Conservation (phyloP, 169 alveolate species). For the Plasmodium cynomolgi region DNA sequence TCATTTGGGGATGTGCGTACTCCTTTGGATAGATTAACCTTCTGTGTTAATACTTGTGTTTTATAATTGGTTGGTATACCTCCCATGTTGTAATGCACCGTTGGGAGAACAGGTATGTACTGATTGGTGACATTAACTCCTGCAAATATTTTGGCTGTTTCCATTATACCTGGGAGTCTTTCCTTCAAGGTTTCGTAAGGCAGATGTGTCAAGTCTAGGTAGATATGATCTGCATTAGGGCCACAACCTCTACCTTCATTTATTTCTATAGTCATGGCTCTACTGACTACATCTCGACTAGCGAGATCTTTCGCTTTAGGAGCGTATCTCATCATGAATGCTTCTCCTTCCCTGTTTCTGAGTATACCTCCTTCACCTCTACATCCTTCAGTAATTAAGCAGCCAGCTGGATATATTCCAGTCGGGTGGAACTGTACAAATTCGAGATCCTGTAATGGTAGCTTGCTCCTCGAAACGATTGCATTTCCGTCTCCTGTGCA, state of each 20-base stretch:
- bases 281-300: conserved; percentile 97
- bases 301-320: conserved; percentile 98
- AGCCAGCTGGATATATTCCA: conserved; percentile 97
- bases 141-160: conserved; percentile 97
- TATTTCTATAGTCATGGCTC: conserved; percentile 98
- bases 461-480: conserved; percentile 93
- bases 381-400: conserved; percentile 99
- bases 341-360: conserved; percentile 96
- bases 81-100: conserved; percentile 99
- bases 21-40: conserved; percentile 17
- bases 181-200: conserved; percentile 94
- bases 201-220: conserved; percentile 94
- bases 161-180: conserved; percentile 97
- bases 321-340: conserved; percentile 96
- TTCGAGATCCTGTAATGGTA: conserved; percentile 97
- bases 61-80: conserved; percentile 98
- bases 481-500: conserved; percentile 98
- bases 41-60: conserved; percentile 91
- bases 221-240: conserved; percentile 94
- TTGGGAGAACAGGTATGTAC: conserved; percentile 98
- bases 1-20: conserved; percentile 63
- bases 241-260: conserved; percentile 97
- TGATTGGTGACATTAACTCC: conserved; percentile 96
- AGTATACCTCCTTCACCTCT: conserved; percentile 99
- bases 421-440: conserved; percentile 99